These are phyloP conservation scores for Penicillium sp. DNA, from an alignment of 2,329 filamentous ascomycete genomes.

Conservation along the genomic window DNA sequence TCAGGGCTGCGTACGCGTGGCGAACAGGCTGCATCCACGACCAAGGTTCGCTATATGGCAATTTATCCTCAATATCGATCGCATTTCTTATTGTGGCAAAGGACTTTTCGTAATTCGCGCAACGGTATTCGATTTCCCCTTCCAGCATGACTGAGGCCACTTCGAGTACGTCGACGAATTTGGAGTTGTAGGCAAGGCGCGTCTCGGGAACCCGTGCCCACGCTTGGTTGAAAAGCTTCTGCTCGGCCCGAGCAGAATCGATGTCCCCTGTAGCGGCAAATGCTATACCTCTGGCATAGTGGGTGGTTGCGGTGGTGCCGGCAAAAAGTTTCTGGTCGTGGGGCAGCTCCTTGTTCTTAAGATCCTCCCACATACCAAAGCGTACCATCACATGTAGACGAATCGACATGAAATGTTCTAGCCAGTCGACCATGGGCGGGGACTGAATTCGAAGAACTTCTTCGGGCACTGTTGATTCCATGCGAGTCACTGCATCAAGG, in stretches of 20 bases:
- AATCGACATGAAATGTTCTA: conserved; percentile 67
- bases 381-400: conserved; percentile 67
- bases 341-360: conserved; percentile 58
- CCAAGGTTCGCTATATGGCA: conserved; percentile 72
- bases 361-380: conserved; percentile 69
- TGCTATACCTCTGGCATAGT: conserved; percentile 68
- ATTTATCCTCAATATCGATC: conserved; percentile 58
- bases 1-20: conserved; percentile 66
- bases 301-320: conserved; percentile 62
- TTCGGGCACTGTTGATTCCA: conserved; percentile 63
- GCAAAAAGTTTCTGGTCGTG: conserved; percentile 61
- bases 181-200: conserved; percentile 67
- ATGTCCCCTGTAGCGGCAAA: conserved; percentile 58
- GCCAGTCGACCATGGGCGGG: conserved; percentile 76
- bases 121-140: conserved; percentile 70
- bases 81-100: conserved; percentile 58
- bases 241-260: conserved; percentile 52
- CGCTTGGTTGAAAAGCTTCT: conserved; percentile 52
- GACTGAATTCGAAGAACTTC: conserved; percentile 62
- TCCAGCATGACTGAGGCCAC: conserved; percentile 65
- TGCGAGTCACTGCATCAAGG: conserved; percentile 56
- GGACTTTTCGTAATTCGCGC: conserved; percentile 55
- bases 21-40: conserved; percentile 73
- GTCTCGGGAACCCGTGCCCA: conserved; percentile 54
- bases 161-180: conserved; percentile 60